Conservation (phyloP, 2,329 filamentous ascomycete species). For the Clonostachys rosea region DNA sequence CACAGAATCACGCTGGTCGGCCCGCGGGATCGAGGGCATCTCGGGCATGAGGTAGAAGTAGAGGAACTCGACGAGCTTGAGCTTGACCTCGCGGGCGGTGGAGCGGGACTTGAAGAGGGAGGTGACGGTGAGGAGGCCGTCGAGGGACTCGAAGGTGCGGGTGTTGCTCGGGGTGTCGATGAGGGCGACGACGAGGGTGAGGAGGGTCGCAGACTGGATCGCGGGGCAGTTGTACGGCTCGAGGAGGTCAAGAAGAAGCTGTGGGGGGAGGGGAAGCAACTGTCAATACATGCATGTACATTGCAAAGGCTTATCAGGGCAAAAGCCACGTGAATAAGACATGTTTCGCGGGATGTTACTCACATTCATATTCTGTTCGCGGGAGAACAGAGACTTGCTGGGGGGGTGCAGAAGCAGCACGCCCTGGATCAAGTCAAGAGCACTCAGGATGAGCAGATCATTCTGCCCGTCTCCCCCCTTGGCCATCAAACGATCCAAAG, state of each 20-base stretch:
- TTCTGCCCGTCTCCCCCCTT: slow-evolving; percentile 79
- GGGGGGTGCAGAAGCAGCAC: slow-evolving; percentile 84
- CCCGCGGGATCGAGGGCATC: slow-evolving; percentile 52
- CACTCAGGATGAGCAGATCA: slow-evolving; percentile 82
- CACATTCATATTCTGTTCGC: slow-evolving; percentile 93
- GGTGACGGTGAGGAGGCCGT: slow-evolving; percentile 87
- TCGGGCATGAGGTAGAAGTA: slow-evolving; percentile 99
- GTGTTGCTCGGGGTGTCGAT: slow-evolving; percentile 85
- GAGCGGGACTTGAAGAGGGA: slow-evolving; percentile 87
- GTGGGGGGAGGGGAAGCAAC: not conserved
- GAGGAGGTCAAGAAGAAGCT: slow-evolving; percentile 88
- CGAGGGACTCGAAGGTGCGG: slow-evolving; percentile 85
- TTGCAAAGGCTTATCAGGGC: not conserved
- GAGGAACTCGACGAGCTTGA: slow-evolving; percentile 93
- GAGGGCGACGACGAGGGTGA: slow-evolving; percentile 85
- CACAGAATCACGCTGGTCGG: slow-evolving; percentile 36
- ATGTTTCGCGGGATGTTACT: slow-evolving; percentile 16
- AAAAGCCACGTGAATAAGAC: not conserved
- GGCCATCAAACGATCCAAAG: slow-evolving; percentile 80
- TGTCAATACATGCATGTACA: slow-evolving; percentile 1
- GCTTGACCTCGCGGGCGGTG: slow-evolving; percentile 83
- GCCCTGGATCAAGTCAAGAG: slow-evolving; percentile 86
- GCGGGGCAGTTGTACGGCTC: slow-evolving; percentile 88
- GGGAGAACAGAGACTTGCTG: slow-evolving; percentile 79
- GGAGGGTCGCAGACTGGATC: slow-evolving; percentile 84